Conservation (phyloP, 805 yeast species). For the Pichia eremophila region DNA sequence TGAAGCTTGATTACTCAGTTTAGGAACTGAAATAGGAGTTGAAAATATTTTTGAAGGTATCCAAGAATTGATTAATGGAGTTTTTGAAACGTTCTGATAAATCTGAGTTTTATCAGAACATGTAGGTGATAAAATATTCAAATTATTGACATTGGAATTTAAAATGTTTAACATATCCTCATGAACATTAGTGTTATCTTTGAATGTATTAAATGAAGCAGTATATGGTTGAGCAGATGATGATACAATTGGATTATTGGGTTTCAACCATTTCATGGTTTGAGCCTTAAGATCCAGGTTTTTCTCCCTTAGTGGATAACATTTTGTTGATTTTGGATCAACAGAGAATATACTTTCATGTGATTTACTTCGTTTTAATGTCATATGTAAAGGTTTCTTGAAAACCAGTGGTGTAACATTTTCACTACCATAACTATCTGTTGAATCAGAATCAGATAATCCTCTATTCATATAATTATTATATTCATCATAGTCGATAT, state of each 20-base stretch:
- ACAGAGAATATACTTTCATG: slow-evolving; percentile 23
- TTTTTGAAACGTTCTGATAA: neutral
- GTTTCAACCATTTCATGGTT: slow-evolving; percentile 25
- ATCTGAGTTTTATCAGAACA: neutral
- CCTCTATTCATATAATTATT: neutral
- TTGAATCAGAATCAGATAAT: slow-evolving; percentile 9
- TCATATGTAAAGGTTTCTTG: slow-evolving; percentile 7
- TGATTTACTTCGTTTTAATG: slow-evolving; percentile 16
- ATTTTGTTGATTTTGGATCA: neutral
- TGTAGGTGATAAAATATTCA: neutral
- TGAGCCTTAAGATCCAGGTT: slow-evolving; percentile 18
- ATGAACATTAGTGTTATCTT: slow-evolving; percentile 5
- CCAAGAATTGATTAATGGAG: neutral
- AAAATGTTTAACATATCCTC: slow-evolving; percentile 9
- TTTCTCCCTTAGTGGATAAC: slow-evolving; percentile 2
- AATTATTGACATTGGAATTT: slow-evolving; percentile 6
- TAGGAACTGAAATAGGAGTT: slow-evolving; percentile 3
- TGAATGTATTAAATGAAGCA: neutral
- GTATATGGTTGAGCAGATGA: slow-evolving; percentile 4
- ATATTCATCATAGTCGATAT: neutral
- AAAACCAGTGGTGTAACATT: slow-evolving; percentile 17
- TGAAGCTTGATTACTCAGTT: neutral
- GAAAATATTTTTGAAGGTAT: slow-evolving; percentile 3
- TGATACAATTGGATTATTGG: slow-evolving; percentile 17
- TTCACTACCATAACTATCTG: slow-evolving; percentile 18